Conservation (phyloP, 2,329 filamentous ascomycete genomes). For the Hyphodiscus sp. region DNA sequence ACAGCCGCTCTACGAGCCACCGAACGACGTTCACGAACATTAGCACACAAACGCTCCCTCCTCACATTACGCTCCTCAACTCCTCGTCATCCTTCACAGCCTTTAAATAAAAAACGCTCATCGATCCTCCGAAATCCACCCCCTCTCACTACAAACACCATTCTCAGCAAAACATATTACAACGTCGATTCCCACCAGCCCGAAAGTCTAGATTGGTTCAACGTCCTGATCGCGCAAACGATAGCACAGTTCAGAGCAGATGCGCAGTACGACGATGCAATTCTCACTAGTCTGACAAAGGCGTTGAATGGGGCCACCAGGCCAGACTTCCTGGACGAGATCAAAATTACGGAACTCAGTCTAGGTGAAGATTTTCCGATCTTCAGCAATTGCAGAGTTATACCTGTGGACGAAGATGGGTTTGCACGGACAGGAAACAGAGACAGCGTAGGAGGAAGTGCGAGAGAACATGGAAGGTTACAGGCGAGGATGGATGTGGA, state of each 20-base stretch:
- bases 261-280: conserved; percentile 84
- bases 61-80: conserved; percentile 48
- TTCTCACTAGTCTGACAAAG: conserved; percentile 76
- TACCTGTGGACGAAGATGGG: conserved; percentile 79
- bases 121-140: conserved; percentile 68
- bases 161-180: conserved; percentile 95
- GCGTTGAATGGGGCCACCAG: conserved; percentile 81
- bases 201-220: conserved; percentile 98
- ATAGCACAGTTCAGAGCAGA: conserved; percentile 93
- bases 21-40: conserved; percentile 64
- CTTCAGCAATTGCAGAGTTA: conserved; percentile 95
- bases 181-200: conserved; percentile 93
- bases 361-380: conserved; percentile 97
- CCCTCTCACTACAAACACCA: conserved; percentile 82
- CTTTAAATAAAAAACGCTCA: conserved; percentile 58
- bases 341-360: conserved; percentile 87
- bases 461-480: conserved; percentile 62
- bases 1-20: conserved; percentile 70
- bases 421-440: conserved; percentile 39
- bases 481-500: conserved; percentile 98
- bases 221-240: conserved; percentile 91
- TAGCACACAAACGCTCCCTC: conserved; percentile 70
- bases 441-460: conserved; percentile 23
- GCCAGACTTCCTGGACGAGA: conserved; percentile 88
- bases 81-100: conserved; percentile 32